Evolutionary conservation across 352 stramenopile genomes (phyloP), one percentile per base, ranked within the genome.

Genomic region (Globisporangium polare): DNA sequence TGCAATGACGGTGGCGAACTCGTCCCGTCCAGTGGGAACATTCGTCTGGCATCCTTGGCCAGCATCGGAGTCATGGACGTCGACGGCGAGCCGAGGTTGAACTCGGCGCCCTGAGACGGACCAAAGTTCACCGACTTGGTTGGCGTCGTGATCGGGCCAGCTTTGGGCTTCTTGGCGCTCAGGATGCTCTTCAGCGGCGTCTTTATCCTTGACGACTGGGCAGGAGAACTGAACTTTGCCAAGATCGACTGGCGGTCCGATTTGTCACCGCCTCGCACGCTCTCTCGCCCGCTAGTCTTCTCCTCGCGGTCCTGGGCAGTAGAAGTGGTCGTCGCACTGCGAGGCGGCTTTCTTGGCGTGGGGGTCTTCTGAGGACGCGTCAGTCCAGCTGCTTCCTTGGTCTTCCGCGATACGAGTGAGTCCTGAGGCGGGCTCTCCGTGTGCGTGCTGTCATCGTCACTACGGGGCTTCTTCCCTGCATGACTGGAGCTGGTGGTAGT

Each of bases 61-160:
- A 63, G 67, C 83, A 95, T 90, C 0, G 84, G 86, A 5, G 86
- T 95, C 84, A 95, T 94, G 2, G 84, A 92, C n/a, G 82, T 94
- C 9, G 84, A 91, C 15, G 86, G 86, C 0, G 83, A 92, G 1
- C 81, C 83, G 37, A 80, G 63, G 27, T 91, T 88, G 68, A 94
- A 95, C 60, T 95, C 82, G 5, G 83, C 80, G 35, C 81, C 81
- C 62, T 90, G 73, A 5, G 86, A 73, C 10, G 86, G 84, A 33
- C 86, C 86, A 70, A 95, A 95, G 62, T 92, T 92, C 26, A 95
- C 82, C 20, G 75, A 81, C 57, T 95, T 95, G 53, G 61, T 93
- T 6, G 86, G 86, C 29, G 86, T 95, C 35, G 74, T 75, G 10
- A 67, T 43, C 24, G 79, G 74, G 0, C 68, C 66, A 8, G 58